Conservation (phyloP, 306 rosid species). For the Pterocarpus santalinus region DNA sequence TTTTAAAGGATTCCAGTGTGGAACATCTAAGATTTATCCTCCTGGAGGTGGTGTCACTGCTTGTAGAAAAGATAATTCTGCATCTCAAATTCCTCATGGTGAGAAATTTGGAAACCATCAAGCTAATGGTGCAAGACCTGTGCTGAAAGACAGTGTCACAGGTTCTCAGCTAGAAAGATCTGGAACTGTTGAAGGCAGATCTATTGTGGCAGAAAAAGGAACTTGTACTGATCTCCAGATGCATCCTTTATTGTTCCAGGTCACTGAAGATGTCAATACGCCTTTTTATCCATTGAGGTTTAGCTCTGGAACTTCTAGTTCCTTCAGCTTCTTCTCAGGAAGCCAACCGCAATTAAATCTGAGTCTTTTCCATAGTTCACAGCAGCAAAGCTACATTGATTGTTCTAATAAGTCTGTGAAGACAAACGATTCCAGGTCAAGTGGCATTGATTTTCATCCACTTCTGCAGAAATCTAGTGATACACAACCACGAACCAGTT, state of each 20-base stretch:
- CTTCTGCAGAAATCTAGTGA: slow-evolving; percentile 82
- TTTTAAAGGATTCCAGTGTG: slow-evolving; percentile 65
- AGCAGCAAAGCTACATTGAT: slow-evolving; percentile 61
- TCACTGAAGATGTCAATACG: slow-evolving; percentile 66
- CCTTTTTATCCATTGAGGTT: slow-evolving; percentile 72
- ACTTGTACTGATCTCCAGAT: slow-evolving; percentile 73
- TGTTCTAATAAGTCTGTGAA: slow-evolving; percentile 56
- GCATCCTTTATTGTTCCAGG: slow-evolving; percentile 95
- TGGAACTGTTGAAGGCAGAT: slow-evolving; percentile 54
- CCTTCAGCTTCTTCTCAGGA: slow-evolving; percentile 75
- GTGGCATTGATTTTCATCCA: slow-evolving; percentile 93
- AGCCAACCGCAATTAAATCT: slow-evolving; percentile 80
- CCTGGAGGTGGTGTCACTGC: slow-evolving; percentile 56
- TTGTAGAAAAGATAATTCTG: slow-evolving; percentile 50
- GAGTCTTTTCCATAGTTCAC: slow-evolving; percentile 76
- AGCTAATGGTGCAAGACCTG: slow-evolving; percentile 46
- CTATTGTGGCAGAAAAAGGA: slow-evolving; percentile 61
- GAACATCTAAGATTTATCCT: slow-evolving; percentile 60
- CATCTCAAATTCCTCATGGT: slow-evolving; percentile 57
- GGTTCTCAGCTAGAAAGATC: slow-evolving; percentile 54
- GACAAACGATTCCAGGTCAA: slow-evolving; percentile 63
- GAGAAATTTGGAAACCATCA: slow-evolving; percentile 49
- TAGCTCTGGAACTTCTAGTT: slow-evolving; percentile 60
- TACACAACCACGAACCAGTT: slow-evolving; percentile 46
- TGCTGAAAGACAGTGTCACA: slow-evolving; percentile 44